phyloP scores from a whole-genome alignment of 176 grass and related monocot species.

The Rhynchospora pubera region DNA sequence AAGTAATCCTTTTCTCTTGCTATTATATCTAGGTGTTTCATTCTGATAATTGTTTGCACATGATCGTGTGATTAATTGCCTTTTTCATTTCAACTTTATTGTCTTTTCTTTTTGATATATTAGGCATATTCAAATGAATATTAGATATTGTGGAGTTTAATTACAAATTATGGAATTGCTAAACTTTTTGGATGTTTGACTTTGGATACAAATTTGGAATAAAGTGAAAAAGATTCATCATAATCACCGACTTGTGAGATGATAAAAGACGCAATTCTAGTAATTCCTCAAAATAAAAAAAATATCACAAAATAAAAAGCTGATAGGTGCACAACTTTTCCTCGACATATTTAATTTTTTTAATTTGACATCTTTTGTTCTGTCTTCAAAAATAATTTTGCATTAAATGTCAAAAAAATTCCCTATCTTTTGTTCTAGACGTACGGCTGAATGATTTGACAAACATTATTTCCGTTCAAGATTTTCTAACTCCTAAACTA shows the following conservation, averaged over 20 bases:
- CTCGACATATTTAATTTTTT: too few species aligned
- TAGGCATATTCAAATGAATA: slow-evolving; percentile 5
- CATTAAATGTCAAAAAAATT: too few species aligned
- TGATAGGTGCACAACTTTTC: too few species aligned
- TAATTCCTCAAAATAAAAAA: not conserved
- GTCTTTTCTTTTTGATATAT: not conserved
- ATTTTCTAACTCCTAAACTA: not conserved
- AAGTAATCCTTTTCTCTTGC: not conserved
- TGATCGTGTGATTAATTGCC: too few species aligned
- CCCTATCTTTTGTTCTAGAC: too few species aligned
- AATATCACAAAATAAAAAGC: too few species aligned
- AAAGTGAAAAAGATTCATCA: not conserved
- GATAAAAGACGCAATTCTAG: not conserved
- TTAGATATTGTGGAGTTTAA: not conserved
- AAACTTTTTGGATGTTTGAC: not conserved
- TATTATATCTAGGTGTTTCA: too few species aligned
- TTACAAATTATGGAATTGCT: not conserved
- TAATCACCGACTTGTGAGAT: too few species aligned
- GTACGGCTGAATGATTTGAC: slow-evolving; percentile 1
- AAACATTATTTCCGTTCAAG: not conserved
- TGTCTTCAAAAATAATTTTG: too few species aligned
- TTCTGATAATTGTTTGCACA: too few species aligned
- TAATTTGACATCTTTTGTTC: too few species aligned
- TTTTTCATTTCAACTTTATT: not conserved
- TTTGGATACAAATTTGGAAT: not conserved